Base-by-base conservation (phyloP, 495 filamentous ascomycete species). In the Aspergillus cavernicola region DNA sequence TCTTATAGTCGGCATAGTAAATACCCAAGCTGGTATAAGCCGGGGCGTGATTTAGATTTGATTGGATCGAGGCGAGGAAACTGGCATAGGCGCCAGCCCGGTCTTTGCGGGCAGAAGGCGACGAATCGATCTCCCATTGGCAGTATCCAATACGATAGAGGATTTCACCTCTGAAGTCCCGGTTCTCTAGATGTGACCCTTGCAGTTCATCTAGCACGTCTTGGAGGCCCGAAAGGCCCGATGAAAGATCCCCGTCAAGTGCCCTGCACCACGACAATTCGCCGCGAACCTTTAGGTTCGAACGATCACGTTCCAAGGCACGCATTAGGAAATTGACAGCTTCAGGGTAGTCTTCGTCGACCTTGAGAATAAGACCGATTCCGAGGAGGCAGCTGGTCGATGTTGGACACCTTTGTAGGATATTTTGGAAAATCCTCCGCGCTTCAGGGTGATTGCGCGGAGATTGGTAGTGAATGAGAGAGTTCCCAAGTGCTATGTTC, bases 21-120 rank as follows among this genome's bases (percentile, higher is more conserved):
- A 92, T 73, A n/a, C 93, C 93, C 9, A 99, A 81, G 49, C 83
- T 92, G 0, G 91, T 95, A 70, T 97, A 99, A 0, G 93, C 85
- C 4, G 93, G 91, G 2, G 93, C 92, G 67, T 81, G 93, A 61
- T 89, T 97, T 65, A 93, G 79, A 61, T 96, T 92, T 28, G 81
- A 84, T 59, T 95, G 90, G 22, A 97, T 77, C 0, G 95, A 84
- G 23, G 84, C 83, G 7, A 97, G 76, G 64, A 96, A 97, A 62
- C 81, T 85, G 10, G 85, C 74, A 60, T 97, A 97, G 2, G 92
- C 85, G 22, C 88, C 85, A 24, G 74, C 80, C 20, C 92, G 86
- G 58, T 84, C 80, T 70, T 87, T 92, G 35, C 95, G 76, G 9
- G 88, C 83, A 9, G 81, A 59, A 50, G 75, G 79, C 6, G 88